phyloP scores from a whole-genome alignment of 805 yeast species.

The Kodamaea nitidulidarum region DNA sequence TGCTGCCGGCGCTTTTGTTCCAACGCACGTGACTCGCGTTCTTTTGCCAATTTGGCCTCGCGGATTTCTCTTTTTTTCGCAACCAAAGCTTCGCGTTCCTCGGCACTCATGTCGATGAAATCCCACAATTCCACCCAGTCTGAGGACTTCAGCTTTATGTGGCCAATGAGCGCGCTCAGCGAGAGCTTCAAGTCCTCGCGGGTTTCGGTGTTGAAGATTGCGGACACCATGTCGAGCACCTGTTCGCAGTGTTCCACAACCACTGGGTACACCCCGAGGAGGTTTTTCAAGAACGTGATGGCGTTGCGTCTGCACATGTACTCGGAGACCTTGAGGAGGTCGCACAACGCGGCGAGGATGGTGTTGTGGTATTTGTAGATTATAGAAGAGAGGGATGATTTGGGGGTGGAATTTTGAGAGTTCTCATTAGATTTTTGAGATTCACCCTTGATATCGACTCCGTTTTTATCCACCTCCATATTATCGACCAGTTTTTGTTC shows the following conservation, averaged over 20 bases:
- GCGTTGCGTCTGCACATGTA: slow-evolving; percentile 81
- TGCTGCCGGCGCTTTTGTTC: slow-evolving; percentile 13
- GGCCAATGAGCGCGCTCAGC: slow-evolving; percentile 66
- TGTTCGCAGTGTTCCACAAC: slow-evolving; percentile 62
- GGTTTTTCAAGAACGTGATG: slow-evolving; percentile 68
- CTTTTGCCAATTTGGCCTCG: slow-evolving; percentile 15
- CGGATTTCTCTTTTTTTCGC: slow-evolving; percentile 19
- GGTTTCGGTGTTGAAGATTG: slow-evolving; percentile 48
- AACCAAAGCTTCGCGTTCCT: slow-evolving; percentile 29
- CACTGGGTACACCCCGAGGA: slow-evolving; percentile 60
- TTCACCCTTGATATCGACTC: too few species aligned
- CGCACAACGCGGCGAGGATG: slow-evolving; percentile 41
- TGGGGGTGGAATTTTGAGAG: slow-evolving; percentile 19
- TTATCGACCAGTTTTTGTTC: too few species aligned
- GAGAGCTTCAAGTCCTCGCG: slow-evolving; percentile 82
- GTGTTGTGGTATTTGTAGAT: slow-evolving; percentile 47
- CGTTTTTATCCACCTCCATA: too few species aligned
- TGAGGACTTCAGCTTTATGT: slow-evolving; percentile 51
- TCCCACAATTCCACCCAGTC: slow-evolving; percentile 54
- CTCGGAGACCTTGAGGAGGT: slow-evolving; percentile 46
- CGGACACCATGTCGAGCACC: slow-evolving; percentile 45
- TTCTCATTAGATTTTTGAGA: not conserved
- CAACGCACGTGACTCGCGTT: slow-evolving; percentile 13
- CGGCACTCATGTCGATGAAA: slow-evolving; percentile 48
- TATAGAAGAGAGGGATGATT: slow-evolving; percentile 28